Percentiles rank a stretch among this genome's conserved stretches.
phyloP scores from a whole-genome alignment of 176 grass and related monocot genomes.

The Neostapfia colusana region DNA sequence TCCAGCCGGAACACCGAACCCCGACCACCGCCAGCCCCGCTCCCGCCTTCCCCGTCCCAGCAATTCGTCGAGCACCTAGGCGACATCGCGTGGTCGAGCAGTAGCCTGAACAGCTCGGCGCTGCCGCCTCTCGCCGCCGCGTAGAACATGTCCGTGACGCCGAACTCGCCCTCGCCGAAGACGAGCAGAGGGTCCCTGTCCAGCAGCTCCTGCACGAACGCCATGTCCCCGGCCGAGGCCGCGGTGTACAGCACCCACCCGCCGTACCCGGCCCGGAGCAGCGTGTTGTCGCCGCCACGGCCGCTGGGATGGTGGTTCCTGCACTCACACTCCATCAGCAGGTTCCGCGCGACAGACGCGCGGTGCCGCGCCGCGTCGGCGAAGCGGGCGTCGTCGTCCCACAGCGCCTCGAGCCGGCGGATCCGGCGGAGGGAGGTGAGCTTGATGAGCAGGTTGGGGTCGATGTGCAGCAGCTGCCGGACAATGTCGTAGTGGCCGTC shows the following conservation, averaged over 20 bases:
- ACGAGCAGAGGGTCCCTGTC: slow-evolving; percentile 70
- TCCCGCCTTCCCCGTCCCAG: slow-evolving; percentile 23
- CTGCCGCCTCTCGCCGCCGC: slow-evolving; percentile 65
- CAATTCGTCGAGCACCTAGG: slow-evolving; percentile 55
- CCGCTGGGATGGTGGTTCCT: slow-evolving; percentile 38
- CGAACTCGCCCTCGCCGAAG: slow-evolving; percentile 95
- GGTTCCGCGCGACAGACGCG: slow-evolving; percentile 53
- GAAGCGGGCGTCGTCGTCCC: slow-evolving; percentile 79
- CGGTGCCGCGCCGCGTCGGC: slow-evolving; percentile 54
- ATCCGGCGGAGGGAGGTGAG: slow-evolving; percentile 90
- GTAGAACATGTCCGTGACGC: slow-evolving; percentile 90
- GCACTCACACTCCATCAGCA: slow-evolving; percentile 71
- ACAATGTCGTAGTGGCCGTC: slow-evolving; percentile 93
- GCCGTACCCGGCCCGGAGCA: slow-evolving; percentile 81
- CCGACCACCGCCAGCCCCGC: slow-evolving; percentile 3
- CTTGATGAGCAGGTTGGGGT: slow-evolving; percentile 98
- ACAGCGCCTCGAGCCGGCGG: slow-evolving; percentile 84
- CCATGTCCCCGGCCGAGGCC: slow-evolving; percentile 63
- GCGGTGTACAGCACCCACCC: slow-evolving; percentile 96
- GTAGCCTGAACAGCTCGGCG: slow-evolving; percentile 56
- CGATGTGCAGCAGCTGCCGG: slow-evolving; percentile 78
- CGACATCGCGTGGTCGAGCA: slow-evolving; percentile 69
- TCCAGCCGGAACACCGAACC: slow-evolving; percentile 60
- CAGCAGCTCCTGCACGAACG: slow-evolving; percentile 74
- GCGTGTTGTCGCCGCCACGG: slow-evolving; percentile 54